These are phyloP conservation scores for Eucalyptus pauciflora DNA, from an alignment of 345 rosid genomes.

Conservation along the genomic window DNA sequence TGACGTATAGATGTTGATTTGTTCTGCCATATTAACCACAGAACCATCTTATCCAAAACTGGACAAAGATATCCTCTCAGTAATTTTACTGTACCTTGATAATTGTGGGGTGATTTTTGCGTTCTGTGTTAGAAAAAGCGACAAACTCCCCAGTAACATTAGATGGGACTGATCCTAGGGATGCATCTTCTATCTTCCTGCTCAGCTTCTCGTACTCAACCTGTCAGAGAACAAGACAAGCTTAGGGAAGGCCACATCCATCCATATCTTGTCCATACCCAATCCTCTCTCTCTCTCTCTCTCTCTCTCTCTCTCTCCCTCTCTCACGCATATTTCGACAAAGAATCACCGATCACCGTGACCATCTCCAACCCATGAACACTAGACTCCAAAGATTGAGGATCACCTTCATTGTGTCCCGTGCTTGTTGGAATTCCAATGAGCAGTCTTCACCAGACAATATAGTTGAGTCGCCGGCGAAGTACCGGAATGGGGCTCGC, in stretches of 20 bases:
- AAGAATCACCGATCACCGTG: no score
- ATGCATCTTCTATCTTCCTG: constrained; percentile 24
- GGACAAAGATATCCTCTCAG: neutral
- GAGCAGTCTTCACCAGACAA: neutral
- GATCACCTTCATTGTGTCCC: constrained; percentile 40
- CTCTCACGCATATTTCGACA: neutral
- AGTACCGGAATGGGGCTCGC: no score
- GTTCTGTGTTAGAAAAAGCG: constrained; percentile 21
- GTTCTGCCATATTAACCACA: neutral
- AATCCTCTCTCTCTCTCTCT: neutral
- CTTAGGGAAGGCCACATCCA: neutral
- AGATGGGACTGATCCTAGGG: neutral
- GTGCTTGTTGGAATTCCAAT: constrained; percentile 28
- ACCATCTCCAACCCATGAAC: neutral
- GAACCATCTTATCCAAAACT: neutral
- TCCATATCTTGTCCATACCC: neutral
- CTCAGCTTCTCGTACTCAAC: constrained; percentile 34
- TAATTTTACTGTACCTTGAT: constrained; percentile 24
- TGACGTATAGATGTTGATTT: neutral
- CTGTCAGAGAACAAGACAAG: constrained; percentile 4
- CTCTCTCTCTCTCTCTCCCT: neutral
- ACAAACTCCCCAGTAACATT: constrained; percentile 17
- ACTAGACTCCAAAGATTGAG: neutral
- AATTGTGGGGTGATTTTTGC: constrained; percentile 39
- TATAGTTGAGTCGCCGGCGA: no score